Percentiles rank a stretch among this genome's conserved stretches.
phyloP scores from a whole-genome alignment of 1,284 basidiomycete genomes.

The Leccinum subrobustum region DNA sequence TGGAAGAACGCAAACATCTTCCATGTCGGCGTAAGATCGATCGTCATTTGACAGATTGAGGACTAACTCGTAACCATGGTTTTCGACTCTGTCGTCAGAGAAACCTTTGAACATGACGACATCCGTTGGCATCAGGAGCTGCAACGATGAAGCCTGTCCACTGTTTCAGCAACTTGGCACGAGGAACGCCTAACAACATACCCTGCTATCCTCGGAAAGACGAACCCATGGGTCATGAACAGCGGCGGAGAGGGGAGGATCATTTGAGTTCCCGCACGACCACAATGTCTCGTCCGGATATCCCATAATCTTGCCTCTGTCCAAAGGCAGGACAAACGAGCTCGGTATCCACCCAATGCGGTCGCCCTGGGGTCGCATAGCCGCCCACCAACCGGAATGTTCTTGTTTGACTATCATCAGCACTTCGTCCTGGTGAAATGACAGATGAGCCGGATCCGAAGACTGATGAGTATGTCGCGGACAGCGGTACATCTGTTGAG shows the following conservation, averaged over 20 bases:
- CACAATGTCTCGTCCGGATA: conserved; percentile 8
- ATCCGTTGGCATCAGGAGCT: conserved; percentile 23
- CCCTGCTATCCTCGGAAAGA: conserved; percentile 21
- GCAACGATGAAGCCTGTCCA: conserved; percentile 17
- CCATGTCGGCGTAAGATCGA: neutral
- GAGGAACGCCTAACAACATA: conserved; percentile 6
- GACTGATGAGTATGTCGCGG: conserved; percentile 32
- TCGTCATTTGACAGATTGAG: conserved; percentile 11
- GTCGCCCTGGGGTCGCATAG: conserved; percentile 52
- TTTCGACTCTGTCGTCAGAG: conserved; percentile 6
- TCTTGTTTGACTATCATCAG: conserved; percentile 65
- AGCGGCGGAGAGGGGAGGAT: conserved; percentile 15
- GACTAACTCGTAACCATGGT: conserved; percentile 8
- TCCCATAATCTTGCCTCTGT: conserved; percentile 4
- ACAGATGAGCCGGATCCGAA: conserved; percentile 57
- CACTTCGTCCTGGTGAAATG: conserved; percentile 64
- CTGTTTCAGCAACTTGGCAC: conserved; percentile 9
- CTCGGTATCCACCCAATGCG: conserved; percentile 71
- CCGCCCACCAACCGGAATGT: conserved; percentile 79
- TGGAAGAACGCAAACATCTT: neutral
- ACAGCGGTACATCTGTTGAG: conserved; percentile 48
- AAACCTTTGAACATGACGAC: conserved; percentile 9
- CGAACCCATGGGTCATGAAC: conserved; percentile 20
- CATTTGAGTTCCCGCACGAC: neutral
- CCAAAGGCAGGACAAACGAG: conserved; percentile 49